Conservation (phyloP, 345 rosid species). For the Pistacia atlantica region DNA sequence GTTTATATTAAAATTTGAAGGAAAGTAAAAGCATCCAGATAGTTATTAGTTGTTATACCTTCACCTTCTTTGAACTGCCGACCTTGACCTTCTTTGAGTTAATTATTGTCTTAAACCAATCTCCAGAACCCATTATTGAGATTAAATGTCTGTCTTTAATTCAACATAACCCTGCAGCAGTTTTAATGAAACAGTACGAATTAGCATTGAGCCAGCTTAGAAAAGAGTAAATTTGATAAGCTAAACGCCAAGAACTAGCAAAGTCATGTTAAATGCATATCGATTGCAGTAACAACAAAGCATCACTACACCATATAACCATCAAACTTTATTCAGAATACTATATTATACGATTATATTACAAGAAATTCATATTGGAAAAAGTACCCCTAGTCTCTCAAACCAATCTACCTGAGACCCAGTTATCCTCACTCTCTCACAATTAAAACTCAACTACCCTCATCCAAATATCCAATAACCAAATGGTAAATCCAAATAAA, state of each 20-base stretch:
- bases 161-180: slow-evolving; percentile 37
- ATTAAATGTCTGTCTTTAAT: slow-evolving; percentile 8
- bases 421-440: background rate
- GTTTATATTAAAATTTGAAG: slow-evolving; percentile 2
- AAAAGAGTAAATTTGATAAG: background rate
- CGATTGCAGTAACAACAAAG: background rate
- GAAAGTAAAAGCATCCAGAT: background rate
- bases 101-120: slow-evolving; percentile 76
- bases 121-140: slow-evolving; percentile 75
- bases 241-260: background rate
- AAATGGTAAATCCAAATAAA: background rate
- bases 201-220: slow-evolving; percentile 16
- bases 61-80: slow-evolving; percentile 42
- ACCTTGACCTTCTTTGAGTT: slow-evolving; percentile 64
- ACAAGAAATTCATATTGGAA: background rate
- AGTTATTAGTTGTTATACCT: slow-evolving; percentile 33
- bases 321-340: background rate
- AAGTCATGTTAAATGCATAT: background rate
- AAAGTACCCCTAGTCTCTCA: background rate
- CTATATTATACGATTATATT: background rate
- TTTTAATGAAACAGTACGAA: slow-evolving; percentile 14
- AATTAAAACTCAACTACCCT: background rate
- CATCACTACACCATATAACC: background rate
- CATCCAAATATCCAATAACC: slow-evolving; percentile 6
- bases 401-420: background rate